Percentiles rank a stretch among this genome's conserved stretches.
Evolutionary conservation across 441 rosid species (phyloP).

Genomic region (Croton setiger): DNA sequence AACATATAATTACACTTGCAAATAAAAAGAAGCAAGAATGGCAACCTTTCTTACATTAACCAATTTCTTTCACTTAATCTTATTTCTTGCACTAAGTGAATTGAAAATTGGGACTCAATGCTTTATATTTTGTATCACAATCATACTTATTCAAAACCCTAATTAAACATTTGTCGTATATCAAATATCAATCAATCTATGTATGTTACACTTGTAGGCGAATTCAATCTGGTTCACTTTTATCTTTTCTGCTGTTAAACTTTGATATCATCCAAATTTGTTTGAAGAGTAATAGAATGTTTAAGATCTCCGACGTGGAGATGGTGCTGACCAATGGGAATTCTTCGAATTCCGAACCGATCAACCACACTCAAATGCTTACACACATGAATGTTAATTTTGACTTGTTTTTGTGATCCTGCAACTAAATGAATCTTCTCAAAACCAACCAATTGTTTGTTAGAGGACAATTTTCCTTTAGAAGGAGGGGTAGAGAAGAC

Average conservation of each 20-base stretch:
- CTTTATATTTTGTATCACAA: not conserved
- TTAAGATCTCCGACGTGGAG: slow-evolving; percentile 75
- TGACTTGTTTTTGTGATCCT: slow-evolving; percentile 43
- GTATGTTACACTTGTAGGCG: not conserved
- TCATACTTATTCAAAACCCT: not conserved
- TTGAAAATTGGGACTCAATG: not conserved
- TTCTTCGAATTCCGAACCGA: slow-evolving; percentile 65
- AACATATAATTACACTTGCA: slow-evolving; percentile 4
- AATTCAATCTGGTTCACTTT: not conserved
- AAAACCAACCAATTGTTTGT: slow-evolving; percentile 67
- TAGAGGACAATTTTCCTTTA: slow-evolving; percentile 36
- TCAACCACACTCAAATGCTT: slow-evolving; percentile 76
- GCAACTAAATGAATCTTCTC: slow-evolving; percentile 60
- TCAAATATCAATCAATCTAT: not conserved
- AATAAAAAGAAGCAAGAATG: not conserved
- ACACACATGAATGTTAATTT: slow-evolving; percentile 55
- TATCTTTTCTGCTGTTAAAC: not conserved
- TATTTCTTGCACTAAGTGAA: slow-evolving; percentile 8
- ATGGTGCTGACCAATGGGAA: slow-evolving; percentile 72
- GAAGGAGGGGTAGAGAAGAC: slow-evolving; percentile 68
- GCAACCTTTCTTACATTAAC: not conserved
- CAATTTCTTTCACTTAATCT: slow-evolving; percentile 8
- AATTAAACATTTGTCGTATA: not conserved
- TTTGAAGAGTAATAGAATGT: slow-evolving; percentile 64
- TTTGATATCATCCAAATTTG: slow-evolving; percentile 36